Evolutionary conservation across 768 basidiomycete genomes (phyloP), one percentile per base, ranked within the genome.

Genomic region (Imleria badia): DNA sequence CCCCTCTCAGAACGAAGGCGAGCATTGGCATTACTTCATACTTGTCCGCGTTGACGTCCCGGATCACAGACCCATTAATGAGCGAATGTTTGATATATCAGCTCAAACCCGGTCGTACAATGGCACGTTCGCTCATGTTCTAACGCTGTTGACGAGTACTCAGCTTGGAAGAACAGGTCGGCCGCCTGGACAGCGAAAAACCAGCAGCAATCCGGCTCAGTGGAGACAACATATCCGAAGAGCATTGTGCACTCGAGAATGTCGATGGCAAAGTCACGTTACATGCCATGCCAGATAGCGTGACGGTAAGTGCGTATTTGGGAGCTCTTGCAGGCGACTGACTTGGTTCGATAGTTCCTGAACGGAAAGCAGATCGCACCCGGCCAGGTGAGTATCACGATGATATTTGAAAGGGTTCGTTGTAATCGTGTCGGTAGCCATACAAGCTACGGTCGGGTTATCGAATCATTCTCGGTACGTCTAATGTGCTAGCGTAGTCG

Each of bases 61-160:
- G 19, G 51, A 57, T 56, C 48, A 61, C 56, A 91, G 94, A 97
- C 76, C 95, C 94, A 46, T 79, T 97, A 47, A 97, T 97, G 94
- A 93, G 91, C 67, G 94, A 97, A 76, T 95, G 92, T 73, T 75
- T 94, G 65, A 88, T 92, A 62, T 91, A 98, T 69, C 94, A 96
- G 68, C 80, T 98, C 63, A 96, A 96, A 68, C 82, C 77, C 9
- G 94, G 94, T 17, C 81, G 78, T 62, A 94, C 92, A 5, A 79
- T 87, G 64, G 91, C 84, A 70, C 51, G 81, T 75, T 40, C 22
- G 51, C 33, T 48, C 41, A 40, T 43, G 30, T 51, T 47, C 10
- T 44, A 39, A 35, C 33, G 45, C 46, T 35, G 13, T 43, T 19
- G 45, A 54, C 50, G 48, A 48, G 36, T 38, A n/a, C 56, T 69